A percentile compares a stretch with the other conserved stretches of the same genome.
These are phyloP conservation scores for Haplosporangium sp. DNA, from an alignment of 371 early-diverging fungal genomes.

Conservation along the genomic window DNA sequence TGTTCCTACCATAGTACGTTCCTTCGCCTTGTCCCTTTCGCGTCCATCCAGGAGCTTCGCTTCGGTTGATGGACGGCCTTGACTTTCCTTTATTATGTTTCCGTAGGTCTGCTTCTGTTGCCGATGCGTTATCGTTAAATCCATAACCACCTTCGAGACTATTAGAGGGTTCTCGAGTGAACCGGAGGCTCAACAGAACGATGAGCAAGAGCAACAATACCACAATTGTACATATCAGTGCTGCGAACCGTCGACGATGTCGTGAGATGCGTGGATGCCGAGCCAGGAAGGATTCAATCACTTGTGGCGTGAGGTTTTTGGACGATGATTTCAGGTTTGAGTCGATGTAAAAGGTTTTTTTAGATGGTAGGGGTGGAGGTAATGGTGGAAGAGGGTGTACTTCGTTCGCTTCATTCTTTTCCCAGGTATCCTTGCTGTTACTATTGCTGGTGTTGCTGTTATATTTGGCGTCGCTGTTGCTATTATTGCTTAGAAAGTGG, in stretches of 20 bases:
- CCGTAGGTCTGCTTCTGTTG: conserved; percentile 23
- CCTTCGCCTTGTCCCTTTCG: conserved; percentile 54
- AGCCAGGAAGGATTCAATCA: conserved; percentile 29
- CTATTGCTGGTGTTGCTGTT: neutral
- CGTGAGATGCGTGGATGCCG: conserved; percentile 35
- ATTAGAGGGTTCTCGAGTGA: conserved; percentile 12
- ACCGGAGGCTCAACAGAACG: conserved; percentile 23
- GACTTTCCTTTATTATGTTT: conserved; percentile 29
- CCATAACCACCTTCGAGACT: conserved; percentile 11
- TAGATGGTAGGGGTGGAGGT: conserved; percentile 27
- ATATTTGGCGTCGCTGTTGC: too few species aligned
- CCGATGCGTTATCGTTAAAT: neutral
- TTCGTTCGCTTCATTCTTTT: neutral
- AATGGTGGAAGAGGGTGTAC: conserved; percentile 10
- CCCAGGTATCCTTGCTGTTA: neutral
- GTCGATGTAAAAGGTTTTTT: conserved; percentile 26
- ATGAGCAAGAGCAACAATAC: conserved; percentile 19
- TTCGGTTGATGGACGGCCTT: conserved; percentile 34
- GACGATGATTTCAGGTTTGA: conserved; percentile 6
- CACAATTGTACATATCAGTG: conserved; percentile 12
- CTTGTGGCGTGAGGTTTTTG: conserved; percentile 9
- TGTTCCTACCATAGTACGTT: conserved; percentile 55
- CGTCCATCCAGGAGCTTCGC: conserved; percentile 40
- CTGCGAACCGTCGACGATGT: conserved; percentile 45
- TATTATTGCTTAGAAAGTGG: too few species aligned